Evolutionary conservation across 352 stramenopile genomes (phyloP), one percentile per base, ranked within the genome.

Genomic region (Phytophthora pistaciae): DNA sequence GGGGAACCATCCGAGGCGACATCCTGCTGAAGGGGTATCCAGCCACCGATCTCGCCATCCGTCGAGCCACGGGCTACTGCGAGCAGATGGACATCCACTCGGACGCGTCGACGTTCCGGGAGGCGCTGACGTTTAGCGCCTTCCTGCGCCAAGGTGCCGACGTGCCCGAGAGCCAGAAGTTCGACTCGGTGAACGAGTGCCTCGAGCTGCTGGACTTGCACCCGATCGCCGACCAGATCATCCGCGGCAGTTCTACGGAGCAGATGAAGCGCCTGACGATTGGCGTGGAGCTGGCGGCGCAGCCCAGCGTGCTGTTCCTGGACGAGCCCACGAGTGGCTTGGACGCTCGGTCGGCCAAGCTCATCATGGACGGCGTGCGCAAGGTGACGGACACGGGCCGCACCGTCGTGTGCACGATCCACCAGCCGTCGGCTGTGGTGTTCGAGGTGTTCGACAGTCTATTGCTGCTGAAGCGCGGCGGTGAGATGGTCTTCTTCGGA

Each of bases 361-460:
- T 91, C 55, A 66, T 97, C n/a, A 90, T 96, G 60, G 73, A 91
- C n/a, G 79, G 93, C 0, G 75, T 98, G 14, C 90, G 93, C 56
- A 95, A 96, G 66, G 83, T 98, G 48, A 90, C 92, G 3, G 56
- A 78, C 63, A 83, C 83, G 23, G 90, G 90, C 0, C 74, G 83
- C 16, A 95, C 87, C 1, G 76, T 98, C 11, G 72, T 98, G 5
- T 97, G 95, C 48, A 98, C 92, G 33, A 98, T 98, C 74, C 95
- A 98, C 74, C 95, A 98, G 77, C 95, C 95, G 44, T 89, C 81
- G 6, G 18, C 62, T 8, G 50, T 71, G 31, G 62, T 75, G 14
- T 75, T 75, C 16, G 44, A 84, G 13, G 82, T 88, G 23, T 95
- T 96, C 70, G 88, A 97, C 70, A 82, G 82, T 44, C 46, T 96